Percentiles rank a stretch among this genome's conserved stretches.
Conservation (phyloP, 768 basidiomycete genomes). For the Russula vinacea region DNA sequence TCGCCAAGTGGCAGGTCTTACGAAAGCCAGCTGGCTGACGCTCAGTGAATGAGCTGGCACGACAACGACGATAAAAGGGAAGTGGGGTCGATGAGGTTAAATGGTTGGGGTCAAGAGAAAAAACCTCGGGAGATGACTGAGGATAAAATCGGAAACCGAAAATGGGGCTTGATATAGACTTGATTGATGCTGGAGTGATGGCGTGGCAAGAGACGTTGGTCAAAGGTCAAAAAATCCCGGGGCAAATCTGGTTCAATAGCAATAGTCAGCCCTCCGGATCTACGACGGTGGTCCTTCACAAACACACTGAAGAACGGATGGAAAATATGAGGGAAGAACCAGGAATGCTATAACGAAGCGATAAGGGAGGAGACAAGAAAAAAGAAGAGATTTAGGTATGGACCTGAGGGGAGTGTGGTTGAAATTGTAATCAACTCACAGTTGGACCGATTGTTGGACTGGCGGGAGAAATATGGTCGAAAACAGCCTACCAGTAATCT, state of each 20-base stretch:
- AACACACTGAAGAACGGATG: background rate
- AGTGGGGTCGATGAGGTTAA: constrained; percentile 1
- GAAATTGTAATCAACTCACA: constrained; percentile 16
- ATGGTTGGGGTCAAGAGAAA: constrained; percentile 3
- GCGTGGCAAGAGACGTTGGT: background rate
- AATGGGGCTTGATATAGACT: constrained; percentile 21
- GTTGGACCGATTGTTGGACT: background rate
- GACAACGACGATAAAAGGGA: background rate
- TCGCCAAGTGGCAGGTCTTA: constrained; percentile 12
- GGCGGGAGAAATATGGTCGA: background rate
- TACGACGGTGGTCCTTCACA: background rate
- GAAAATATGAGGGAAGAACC: background rate
- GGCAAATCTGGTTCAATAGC: background rate
- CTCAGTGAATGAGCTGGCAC: constrained; percentile 23
- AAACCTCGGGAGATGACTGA: background rate
- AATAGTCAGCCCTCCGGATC: constrained; percentile 1
- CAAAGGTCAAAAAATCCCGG: constrained; percentile 1
- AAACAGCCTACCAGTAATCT: background rate
- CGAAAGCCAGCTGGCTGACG: constrained; percentile 27
- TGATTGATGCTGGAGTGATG: constrained; percentile 16
- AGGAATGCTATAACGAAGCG: background rate
- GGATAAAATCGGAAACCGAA: constrained; percentile 8
- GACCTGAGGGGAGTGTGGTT: background rate
- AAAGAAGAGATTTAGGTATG: background rate
- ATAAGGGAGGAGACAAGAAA: no score